Conservation (phyloP, 2,329 filamentous ascomycete species). For the Penicillium sp. region DNA sequence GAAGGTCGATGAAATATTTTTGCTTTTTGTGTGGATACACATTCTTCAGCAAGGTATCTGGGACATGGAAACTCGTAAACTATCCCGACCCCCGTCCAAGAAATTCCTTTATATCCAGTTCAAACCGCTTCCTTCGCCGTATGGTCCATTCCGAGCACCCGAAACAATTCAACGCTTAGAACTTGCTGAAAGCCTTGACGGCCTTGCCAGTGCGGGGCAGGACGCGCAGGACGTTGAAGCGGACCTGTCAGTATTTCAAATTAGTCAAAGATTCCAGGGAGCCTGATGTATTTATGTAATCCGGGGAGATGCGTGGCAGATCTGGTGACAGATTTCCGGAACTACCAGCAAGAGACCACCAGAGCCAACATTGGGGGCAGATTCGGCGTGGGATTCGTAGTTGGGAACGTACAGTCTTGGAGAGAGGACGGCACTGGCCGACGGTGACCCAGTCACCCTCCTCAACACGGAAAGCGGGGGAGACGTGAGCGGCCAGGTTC, state of each 20-base stretch:
- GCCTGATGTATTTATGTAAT: background rate
- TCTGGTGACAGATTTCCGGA: background rate
- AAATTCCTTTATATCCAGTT: slow-evolving; percentile 42
- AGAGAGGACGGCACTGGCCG: slow-evolving; percentile 98
- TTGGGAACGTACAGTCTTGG: slow-evolving; percentile 87
- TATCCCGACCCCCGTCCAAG: slow-evolving; percentile 40
- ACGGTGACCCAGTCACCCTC: slow-evolving; percentile 99
- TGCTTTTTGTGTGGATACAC: slow-evolving; percentile 45
- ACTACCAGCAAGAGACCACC: background rate
- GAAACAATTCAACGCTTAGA: slow-evolving; percentile 63
- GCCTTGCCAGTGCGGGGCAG: slow-evolving; percentile 95
- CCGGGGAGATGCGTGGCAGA: background rate
- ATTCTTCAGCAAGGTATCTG: slow-evolving; percentile 45
- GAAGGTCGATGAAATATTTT: slow-evolving; percentile 40
- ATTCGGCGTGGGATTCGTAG: background rate
- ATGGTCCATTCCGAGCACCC: slow-evolving; percentile 35
- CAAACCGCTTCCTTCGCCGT: slow-evolving; percentile 41
- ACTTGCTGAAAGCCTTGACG: slow-evolving; percentile 98
- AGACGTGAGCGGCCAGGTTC: slow-evolving; percentile 99
- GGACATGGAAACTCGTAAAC: slow-evolving; percentile 45
- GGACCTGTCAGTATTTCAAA: slow-evolving; percentile 62
- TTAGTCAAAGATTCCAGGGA: slow-evolving; percentile 20
- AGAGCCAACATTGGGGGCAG: background rate
- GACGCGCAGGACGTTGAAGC: slow-evolving; percentile 99
- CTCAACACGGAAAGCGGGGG: slow-evolving; percentile 99